phyloP scores from a whole-genome alignment of 495 filamentous ascomycete species.

The Copromyces sp. region DNA sequence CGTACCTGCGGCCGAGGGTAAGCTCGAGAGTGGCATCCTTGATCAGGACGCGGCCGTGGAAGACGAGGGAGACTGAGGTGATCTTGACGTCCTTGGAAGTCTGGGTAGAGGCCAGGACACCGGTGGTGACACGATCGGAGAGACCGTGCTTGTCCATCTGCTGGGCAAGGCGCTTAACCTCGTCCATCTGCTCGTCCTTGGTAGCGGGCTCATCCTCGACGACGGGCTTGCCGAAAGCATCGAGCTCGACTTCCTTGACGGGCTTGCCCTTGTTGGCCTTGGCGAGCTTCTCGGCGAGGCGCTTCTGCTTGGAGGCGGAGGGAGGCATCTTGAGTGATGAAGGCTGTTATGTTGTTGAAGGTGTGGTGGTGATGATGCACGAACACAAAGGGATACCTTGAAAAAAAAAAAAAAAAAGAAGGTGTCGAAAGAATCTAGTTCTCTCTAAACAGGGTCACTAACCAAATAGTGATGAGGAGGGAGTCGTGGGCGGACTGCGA shows the following conservation, averaged over 20 bases:
- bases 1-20: constrained; percentile 87
- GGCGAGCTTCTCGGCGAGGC: constrained; percentile 87
- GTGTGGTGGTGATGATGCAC: neutral
- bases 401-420: neutral
- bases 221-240: constrained; percentile 49
- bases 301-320: constrained; percentile 95
- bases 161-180: constrained; percentile 58
- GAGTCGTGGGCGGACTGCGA: neutral
- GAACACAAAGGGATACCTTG: neutral
- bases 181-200: constrained; percentile 59
- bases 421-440: neutral
- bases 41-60: constrained; percentile 95
- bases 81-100: constrained; percentile 92
- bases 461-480: neutral
- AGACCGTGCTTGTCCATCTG: constrained; percentile 95
- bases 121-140: constrained; percentile 96
- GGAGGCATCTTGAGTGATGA: constrained; percentile 55
- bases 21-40: constrained; percentile 88
- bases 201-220: constrained; percentile 59
- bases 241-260: constrained; percentile 56
- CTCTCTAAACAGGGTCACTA: neutral
- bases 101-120: constrained; percentile 78
- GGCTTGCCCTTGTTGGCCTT: constrained; percentile 66
- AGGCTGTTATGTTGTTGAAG: neutral
- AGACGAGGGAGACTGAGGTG: constrained; percentile 83